Conservation (phyloP, 208 protist genomes). For the Borovskyia barvae region DNA sequence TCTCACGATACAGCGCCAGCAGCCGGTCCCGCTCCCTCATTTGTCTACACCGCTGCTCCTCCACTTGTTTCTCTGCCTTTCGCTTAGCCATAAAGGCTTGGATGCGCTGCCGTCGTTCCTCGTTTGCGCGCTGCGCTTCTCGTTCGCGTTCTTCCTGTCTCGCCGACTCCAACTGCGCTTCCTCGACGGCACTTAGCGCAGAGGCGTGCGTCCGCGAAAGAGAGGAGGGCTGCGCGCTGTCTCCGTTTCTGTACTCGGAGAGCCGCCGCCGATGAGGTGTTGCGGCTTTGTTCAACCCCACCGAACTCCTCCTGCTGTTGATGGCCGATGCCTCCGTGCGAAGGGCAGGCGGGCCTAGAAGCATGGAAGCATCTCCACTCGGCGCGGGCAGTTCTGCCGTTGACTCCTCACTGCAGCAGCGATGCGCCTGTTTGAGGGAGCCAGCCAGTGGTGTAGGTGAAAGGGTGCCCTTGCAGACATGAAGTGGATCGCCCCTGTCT, state of each 20-base stretch:
- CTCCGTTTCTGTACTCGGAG: slow-evolving; percentile 22
- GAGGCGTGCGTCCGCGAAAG: slow-evolving; percentile 2
- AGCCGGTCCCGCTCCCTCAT: slow-evolving; percentile 4
- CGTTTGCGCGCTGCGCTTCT: slow-evolving; percentile 37
- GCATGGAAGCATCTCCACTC: too few relatives aligned
- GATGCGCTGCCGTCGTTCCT: slow-evolving; percentile 65
- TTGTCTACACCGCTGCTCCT: slow-evolving; percentile 25
- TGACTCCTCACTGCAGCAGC: too few relatives aligned
- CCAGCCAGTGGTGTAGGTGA: too few relatives aligned
- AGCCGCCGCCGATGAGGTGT: slow-evolving; percentile 20
- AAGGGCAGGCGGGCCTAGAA: too few relatives aligned
- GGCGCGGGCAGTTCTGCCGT: too few relatives aligned
- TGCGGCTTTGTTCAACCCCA: background rate
- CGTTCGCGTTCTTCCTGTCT: slow-evolving; percentile 12
- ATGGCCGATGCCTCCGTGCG: too few relatives aligned
- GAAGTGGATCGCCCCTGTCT: too few relatives aligned
- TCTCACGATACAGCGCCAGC: slow-evolving; percentile 3
- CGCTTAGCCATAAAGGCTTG: slow-evolving; percentile 60
- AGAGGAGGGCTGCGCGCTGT: slow-evolving; percentile 5
- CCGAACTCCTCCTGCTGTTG: too few relatives aligned
- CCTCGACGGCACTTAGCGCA: background rate
- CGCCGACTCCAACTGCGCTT: background rate
- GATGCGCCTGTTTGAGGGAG: too few relatives aligned
- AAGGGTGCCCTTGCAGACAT: too few relatives aligned
- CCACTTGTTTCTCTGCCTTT: slow-evolving; percentile 38